phyloP scores from a whole-genome alignment of 441 rosid genomes.

The Macaranga tanarius region DNA sequence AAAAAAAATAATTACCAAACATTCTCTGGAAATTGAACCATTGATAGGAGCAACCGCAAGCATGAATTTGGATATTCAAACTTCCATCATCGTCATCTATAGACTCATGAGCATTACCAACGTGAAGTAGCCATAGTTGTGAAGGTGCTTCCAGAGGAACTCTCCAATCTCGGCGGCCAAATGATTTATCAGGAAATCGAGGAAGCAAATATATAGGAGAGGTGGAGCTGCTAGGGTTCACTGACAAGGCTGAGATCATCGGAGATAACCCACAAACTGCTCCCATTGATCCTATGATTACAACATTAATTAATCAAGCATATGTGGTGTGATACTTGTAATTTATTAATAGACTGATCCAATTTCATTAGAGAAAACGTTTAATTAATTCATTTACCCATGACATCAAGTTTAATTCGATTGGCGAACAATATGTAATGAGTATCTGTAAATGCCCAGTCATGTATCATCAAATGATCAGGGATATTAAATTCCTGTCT shows the following conservation, averaged over 20 bases:
- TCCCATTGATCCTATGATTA: slow-evolving; percentile 58
- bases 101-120: slow-evolving; percentile 70
- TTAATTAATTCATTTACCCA: slow-evolving; percentile 39
- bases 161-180: slow-evolving; percentile 56
- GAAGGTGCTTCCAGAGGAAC: slow-evolving; percentile 70
- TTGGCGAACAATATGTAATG: slow-evolving; percentile 75
- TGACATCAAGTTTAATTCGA: slow-evolving; percentile 63
- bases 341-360: neutral
- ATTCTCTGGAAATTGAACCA: slow-evolving; percentile 83
- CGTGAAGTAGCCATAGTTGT: slow-evolving; percentile 71
- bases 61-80: slow-evolving; percentile 55
- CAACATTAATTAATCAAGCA: no score
- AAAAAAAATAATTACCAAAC: slow-evolving; percentile 47
- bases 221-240: slow-evolving; percentile 66
- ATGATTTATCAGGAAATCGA: slow-evolving; percentile 36
- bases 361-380: neutral
- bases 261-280: slow-evolving; percentile 80
- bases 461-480: slow-evolving; percentile 89
- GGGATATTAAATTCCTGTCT: slow-evolving; percentile 56
- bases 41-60: slow-evolving; percentile 63
- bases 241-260: slow-evolving; percentile 78
- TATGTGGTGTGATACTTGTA: no score
- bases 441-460: slow-evolving; percentile 86
- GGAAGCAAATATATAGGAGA: slow-evolving; percentile 86
- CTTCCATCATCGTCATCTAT: slow-evolving; percentile 38